Base-by-base conservation (phyloP, 345 rosid species). In the Isatis tinctoria region DNA sequence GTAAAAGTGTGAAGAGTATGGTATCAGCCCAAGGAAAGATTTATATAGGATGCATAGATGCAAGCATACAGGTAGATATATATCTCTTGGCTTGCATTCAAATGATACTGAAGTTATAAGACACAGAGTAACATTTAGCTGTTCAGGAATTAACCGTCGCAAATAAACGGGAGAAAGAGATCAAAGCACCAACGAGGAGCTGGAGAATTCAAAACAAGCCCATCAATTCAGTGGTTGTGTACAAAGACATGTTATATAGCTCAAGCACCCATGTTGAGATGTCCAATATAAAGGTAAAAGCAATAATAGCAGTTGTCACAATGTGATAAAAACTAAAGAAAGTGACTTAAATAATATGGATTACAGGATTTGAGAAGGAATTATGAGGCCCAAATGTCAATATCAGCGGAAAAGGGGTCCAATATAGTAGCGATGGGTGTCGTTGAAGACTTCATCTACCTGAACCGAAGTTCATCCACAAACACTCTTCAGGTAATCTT, bases 391-490 rank as follows among this genome's bases (percentile, higher is more conserved):
- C 88, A 88, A 71, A 75, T 82, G 78, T 81, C 84, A n/a, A 82
- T 88, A 78, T 41, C 72, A 4, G 76, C 84, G 8, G 88, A 78
- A 17, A 89, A 84, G 73, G 85, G 89, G 53, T 64, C 85, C 10
- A 82, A 49, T 33, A 75, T 94, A 70, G 32, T 81, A 56, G 85
- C 87, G 16, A 85, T 87, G 89, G 86, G 78, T 76, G 86, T 91
- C 1, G 97, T 88, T 17, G 97, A 91, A 84, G 98, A 94, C 83
- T 94, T 94, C 80, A 72, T 91, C 39, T 94, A 94, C 87, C 73
- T 94, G 5, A 88, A 85, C 48, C 76, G 83, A 84, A 86, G 87
- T 79, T 88, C 87, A 49, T 88, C 91, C 16, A 28, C 95, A 65
- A 87, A 79, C 79, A 82, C 80, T 72, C 85, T 93, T 73, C 96